Base-by-base conservation (phyloP, 495 filamentous ascomycete species). In the Ramalina peruviana region DNA sequence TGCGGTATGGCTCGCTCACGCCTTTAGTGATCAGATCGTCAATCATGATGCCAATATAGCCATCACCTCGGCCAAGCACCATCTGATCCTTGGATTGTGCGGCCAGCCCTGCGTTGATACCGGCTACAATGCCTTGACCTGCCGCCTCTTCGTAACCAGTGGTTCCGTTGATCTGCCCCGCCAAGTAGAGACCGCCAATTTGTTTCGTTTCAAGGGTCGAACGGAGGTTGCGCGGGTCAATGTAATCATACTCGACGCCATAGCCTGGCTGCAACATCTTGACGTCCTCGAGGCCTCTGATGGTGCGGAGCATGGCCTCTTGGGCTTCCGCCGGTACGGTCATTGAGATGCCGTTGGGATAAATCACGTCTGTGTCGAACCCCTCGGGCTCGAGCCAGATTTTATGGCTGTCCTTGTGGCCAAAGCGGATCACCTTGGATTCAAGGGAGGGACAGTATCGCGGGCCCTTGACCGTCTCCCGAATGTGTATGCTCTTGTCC, bases 31-130 rank as follows among this genome's bases (percentile, higher is more conserved):
- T 81, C 40, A 98, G 80, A 62, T 98, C 92, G 65, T 98, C 92
- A 62, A 98, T 92, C 92, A 98, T 94, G 67, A 98, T 82, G 46
- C 92, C 92, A 62, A 98, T 96, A 62, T 96, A 98, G 15, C 84
- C 86, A 64, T 97, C 92, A 12, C 83, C 81, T 50, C 92, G 73
- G n/a, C 75, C 79, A 16, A 98, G 71, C 3, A 73, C 74, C 52
- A 94, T 65, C 0, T 78, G 72, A 4, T 65, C 60, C 15, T 82
- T 79, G 19, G 70, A 70, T 51, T 80, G 79, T 0, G 89, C 76
- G 12, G 81, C 75, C 17, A 94, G 73, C 1, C 93, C 93, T 6
- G 92, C 92, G 60, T 97, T 97, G 55, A 85, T 87, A 36, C 92
- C 92, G 0, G 92, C 93, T 16, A 98, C 69, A 58, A 98, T 76